These are phyloP conservation scores for Rhodomyrtus psidioides DNA, from an alignment of 441 rosid species.

Conservation along the genomic window DNA sequence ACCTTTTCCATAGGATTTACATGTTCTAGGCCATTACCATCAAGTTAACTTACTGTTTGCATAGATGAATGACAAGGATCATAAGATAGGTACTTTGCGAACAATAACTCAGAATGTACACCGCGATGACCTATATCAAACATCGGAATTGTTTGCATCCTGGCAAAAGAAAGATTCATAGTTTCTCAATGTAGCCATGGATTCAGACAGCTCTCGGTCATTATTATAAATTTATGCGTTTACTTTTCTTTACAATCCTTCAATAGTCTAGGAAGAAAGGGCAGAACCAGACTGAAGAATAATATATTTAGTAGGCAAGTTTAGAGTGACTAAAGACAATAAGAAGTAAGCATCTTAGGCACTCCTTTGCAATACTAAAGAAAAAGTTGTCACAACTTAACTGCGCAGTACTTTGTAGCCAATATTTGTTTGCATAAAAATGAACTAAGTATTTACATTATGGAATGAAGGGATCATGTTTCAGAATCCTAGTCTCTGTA, in stretches of 20 bases:
- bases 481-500: neutral
- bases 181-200: neutral
- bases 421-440: neutral
- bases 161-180: neutral
- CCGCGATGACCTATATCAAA: neutral
- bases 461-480: neutral
- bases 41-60: neutral
- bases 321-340: neutral
- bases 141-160: neutral
- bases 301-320: neutral
- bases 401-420: neutral
- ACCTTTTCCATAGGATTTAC: neutral
- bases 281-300: neutral
- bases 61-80: neutral
- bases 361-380: neutral
- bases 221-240: neutral
- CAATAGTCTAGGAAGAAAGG: neutral
- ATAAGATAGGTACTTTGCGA: neutral
- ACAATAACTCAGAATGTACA: neutral
- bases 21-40: neutral
- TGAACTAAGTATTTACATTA: neutral
- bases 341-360: neutral
- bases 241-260: neutral
- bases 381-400: neutral
- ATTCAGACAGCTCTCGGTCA: neutral